Base-by-base conservation (phyloP, 129 eudicot species). In the Sambucus nigra region DNA sequence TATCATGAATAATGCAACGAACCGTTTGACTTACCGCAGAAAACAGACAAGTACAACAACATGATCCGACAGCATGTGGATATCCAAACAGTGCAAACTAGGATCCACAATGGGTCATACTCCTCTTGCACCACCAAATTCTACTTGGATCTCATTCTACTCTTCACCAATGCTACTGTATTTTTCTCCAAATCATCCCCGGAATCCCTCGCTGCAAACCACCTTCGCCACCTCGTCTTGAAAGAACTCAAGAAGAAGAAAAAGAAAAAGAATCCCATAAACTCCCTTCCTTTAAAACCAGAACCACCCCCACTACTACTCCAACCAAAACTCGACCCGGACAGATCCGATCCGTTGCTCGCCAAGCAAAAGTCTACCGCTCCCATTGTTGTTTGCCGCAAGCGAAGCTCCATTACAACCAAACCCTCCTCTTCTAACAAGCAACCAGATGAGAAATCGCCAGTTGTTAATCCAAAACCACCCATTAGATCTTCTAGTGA, bases 351-450 rank as follows among this genome's bases (percentile, higher is more conserved):
- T 25, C 66, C 76, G 17, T 51, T 74, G 61, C 67, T 68, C 21
- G 66, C 69, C 2, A 80, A 84, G 57, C 82, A 80, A 9, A 59
- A 71, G n/a, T 31, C 77, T 41, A 33, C 75, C 1, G 86, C 75
- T 6, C 73, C 81, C 12, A 55, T 77, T 25, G 73, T 75, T 3
- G 94, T 72, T 17, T 86, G 91, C 41, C 81, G 86, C 15, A 86
- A 86, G 53, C 52, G 91, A 38, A 86, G 91, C 72, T 86, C 95
- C 6, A 66, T 86, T 41, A 71, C 88, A 23, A 71, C 76, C 19
- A 77, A 72, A 76, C 71, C 77, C 1, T 65, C 76, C 0, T 76
- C 65, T 16, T 61, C 67, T n/a, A 75, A 73, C 18, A 69, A 55
- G 48, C 69, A 63, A 66, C 76, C 75, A 27, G 87, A 76, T 21